A percentile compares a stretch with the other conserved stretches of the same genome.
phyloP scores from a whole-genome alignment of 2,329 filamentous ascomycete species.

The Parascedosporium putredinis region DNA sequence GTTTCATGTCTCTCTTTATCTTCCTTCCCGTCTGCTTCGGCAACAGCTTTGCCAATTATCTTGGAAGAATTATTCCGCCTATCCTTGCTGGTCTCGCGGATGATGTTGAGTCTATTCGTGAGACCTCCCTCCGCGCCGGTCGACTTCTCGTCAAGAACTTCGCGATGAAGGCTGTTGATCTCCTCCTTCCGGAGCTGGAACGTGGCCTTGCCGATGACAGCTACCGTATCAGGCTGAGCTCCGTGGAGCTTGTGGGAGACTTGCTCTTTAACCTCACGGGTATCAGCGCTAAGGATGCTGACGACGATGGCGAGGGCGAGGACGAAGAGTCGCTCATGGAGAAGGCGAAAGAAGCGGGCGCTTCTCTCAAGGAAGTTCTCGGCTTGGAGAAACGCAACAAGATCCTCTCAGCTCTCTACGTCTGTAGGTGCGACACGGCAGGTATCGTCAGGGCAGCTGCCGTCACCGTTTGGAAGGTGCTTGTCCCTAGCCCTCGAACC shows the following conservation, averaged over 20 bases:
- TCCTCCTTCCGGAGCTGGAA: conserved; percentile 88
- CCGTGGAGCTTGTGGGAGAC: conserved; percentile 93
- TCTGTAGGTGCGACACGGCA: conserved; percentile 94
- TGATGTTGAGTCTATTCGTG: conserved; percentile 90
- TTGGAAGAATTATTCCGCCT: conserved; percentile 88
- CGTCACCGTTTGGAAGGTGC: conserved; percentile 89
- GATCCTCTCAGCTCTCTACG: conserved; percentile 92
- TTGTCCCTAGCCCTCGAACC: conserved; percentile 83
- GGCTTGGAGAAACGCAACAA: conserved; percentile 96
- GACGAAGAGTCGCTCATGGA: conserved; percentile 73
- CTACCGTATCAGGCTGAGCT: conserved; percentile 95
- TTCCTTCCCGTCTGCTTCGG: conserved; percentile 98
- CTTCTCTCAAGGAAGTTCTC: conserved; percentile 86
- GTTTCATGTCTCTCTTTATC: conserved; percentile 99
- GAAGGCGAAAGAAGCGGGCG: conserved; percentile 71
- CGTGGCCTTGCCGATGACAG: conserved; percentile 94
- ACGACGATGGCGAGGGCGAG: conserved; percentile 47
- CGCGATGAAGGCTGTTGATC: conserved; percentile 84
- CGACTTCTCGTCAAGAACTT: conserved; percentile 97
- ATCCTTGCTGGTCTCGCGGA: conserved; percentile 92
- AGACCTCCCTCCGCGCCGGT: conserved; percentile 90
- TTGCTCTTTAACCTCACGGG: conserved; percentile 95
- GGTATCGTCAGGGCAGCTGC: conserved; percentile 82
- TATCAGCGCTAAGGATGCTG: conserved; percentile 68
- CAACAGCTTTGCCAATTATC: conserved; percentile 94